Evolutionary conservation across 768 basidiomycete species (phyloP).

Genomic region (Candolleomyces efflorescens): DNA sequence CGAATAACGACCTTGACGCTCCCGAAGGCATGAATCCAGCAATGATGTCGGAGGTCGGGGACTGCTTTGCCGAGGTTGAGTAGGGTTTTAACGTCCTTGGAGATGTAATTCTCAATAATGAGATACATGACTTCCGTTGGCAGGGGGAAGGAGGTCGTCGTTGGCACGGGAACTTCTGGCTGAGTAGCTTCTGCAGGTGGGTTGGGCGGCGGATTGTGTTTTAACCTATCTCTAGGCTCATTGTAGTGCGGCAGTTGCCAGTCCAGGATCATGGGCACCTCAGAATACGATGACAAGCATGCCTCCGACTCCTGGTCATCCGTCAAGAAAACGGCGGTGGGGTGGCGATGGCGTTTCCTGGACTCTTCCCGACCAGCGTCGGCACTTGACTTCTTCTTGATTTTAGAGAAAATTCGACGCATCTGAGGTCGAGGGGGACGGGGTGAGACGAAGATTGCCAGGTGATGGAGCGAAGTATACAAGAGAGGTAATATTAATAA

Average conservation of each 20-base stretch:
- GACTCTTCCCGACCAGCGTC: not conserved
- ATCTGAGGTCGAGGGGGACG: not conserved
- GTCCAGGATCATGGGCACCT: constrained; percentile 1
- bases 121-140: not conserved
- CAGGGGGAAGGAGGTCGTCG: not conserved
- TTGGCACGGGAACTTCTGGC: not conserved
- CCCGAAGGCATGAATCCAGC: constrained; percentile 6
- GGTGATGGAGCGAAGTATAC: not conserved
- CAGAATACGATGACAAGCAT: not conserved
- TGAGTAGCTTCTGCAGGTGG: not conserved
- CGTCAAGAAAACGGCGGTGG: not conserved
- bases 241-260: not conserved
- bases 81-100: not conserved
- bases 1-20: constrained; percentile 2
- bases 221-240: not conserved
- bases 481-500: not conserved
- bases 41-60: constrained; percentile 3
- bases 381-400: not conserved
- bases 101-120: not conserved
- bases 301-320: not conserved
- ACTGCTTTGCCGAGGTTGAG: constrained; percentile 2
- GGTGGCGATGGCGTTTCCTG: no score
- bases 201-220: no score
- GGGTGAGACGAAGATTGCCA: not conserved
- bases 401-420: not conserved